Conservation (phyloP, 2,329 filamentous ascomycete species). For the Trematosphaeria pertusa region DNA sequence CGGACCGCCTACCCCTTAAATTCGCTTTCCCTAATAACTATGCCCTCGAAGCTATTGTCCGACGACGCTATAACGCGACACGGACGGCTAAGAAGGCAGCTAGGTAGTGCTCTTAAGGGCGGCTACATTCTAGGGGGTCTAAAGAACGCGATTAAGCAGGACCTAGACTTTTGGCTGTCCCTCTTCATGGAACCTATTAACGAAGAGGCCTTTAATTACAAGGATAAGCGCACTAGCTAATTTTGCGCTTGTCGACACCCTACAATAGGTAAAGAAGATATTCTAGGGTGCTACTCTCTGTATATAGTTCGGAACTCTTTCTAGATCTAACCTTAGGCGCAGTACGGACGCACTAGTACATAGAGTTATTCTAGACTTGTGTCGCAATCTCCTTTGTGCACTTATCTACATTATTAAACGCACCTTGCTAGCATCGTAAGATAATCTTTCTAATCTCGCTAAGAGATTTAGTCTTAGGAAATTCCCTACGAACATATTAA, state of each 20-base stretch:
- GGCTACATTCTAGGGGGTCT: constrained; percentile 5
- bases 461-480: not conserved
- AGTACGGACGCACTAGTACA: not conserved
- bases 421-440: not conserved
- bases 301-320: not conserved
- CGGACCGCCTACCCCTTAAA: too few species aligned
- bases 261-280: not conserved
- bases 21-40: constrained; percentile 5
- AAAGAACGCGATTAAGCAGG: constrained; percentile 1
- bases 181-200: constrained; percentile 11
- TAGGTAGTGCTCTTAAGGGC: not conserved
- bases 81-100: not conserved
- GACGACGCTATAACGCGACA: constrained; percentile 1
- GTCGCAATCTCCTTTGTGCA: too few species aligned
- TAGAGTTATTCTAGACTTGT: not conserved
- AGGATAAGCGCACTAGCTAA: constrained; percentile 1
- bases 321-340: not conserved
- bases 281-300: not conserved
- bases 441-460: not conserved
- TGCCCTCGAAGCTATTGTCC: not conserved
- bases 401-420: too few species aligned
- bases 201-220: constrained; percentile 8
- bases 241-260: not conserved
- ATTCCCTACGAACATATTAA: not conserved
- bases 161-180: not conserved